Evolutionary conservation across 495 filamentous ascomycete genomes (phyloP).

Genomic region (Neurospora sp.): DNA sequence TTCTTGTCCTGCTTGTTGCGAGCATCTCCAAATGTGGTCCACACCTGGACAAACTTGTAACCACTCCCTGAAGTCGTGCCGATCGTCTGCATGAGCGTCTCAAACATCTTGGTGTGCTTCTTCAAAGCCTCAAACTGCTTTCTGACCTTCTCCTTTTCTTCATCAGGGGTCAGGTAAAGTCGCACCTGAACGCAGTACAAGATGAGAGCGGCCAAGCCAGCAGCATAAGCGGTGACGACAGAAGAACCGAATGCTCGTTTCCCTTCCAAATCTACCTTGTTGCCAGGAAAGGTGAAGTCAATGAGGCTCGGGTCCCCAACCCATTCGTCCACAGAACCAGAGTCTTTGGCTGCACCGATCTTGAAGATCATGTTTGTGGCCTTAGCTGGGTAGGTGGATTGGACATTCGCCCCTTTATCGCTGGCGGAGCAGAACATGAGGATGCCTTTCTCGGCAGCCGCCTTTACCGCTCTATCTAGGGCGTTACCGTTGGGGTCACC

Average conservation of each 20-base stretch:
- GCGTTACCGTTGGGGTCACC: slow-evolving; percentile 1
- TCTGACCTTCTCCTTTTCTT: slow-evolving; percentile 4
- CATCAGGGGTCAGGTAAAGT: background rate
- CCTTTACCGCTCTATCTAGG: slow-evolving; percentile 7
- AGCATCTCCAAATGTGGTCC: slow-evolving; percentile 10
- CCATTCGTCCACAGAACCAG: slow-evolving; percentile 10
- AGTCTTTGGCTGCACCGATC: slow-evolving; percentile 13
- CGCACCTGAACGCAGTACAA: slow-evolving; percentile 17
- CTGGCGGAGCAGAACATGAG: slow-evolving; percentile 16
- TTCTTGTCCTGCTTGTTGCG: slow-evolving; percentile 10
- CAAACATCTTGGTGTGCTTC: slow-evolving; percentile 18
- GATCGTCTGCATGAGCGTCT: slow-evolving; percentile 13
- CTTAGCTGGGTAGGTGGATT: slow-evolving; percentile 7
- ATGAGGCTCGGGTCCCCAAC: slow-evolving; percentile 13
- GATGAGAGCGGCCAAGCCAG: slow-evolving; percentile 19
- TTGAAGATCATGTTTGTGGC: slow-evolving; percentile 10
- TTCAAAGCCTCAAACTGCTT: slow-evolving; percentile 13
- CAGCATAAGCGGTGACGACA: slow-evolving; percentile 19
- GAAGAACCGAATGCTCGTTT: slow-evolving; percentile 8
- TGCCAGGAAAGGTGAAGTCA: slow-evolving; percentile 18
- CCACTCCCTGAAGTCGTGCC: slow-evolving; percentile 9
- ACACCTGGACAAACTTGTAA: slow-evolving; percentile 19
- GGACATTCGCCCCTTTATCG: slow-evolving; percentile 8
- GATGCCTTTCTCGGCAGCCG: slow-evolving; percentile 10
- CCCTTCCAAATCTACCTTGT: slow-evolving; percentile 9